Conservation (phyloP, 2,329 filamentous ascomycete genomes). For the Nakataea oryzae region DNA sequence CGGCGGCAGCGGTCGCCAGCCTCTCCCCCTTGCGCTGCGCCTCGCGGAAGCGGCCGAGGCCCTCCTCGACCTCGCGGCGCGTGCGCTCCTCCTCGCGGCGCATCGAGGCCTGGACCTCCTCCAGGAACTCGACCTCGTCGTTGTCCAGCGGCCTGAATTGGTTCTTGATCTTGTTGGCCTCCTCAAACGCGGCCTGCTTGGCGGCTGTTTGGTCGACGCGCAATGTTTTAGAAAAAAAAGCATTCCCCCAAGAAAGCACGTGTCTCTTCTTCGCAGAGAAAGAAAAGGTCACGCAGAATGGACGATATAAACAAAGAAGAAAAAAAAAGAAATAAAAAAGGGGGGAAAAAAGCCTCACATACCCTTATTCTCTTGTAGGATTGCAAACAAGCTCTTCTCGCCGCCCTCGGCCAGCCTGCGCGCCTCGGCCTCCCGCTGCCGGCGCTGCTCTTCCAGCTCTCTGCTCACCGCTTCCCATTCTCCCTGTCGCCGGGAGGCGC, state of each 20-base stretch:
- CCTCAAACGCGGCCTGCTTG: conserved; percentile 75
- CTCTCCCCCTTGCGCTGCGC: conserved; percentile 25
- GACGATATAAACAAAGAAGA: not conserved
- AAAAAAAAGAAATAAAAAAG: conserved; percentile 5
- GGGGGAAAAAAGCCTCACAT: conserved; percentile 1
- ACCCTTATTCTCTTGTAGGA: conserved; percentile 77
- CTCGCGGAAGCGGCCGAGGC: conserved; percentile 43
- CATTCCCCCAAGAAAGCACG: too few species aligned
- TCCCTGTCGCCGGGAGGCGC: conserved; percentile 13
- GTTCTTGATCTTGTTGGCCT: conserved; percentile 59
- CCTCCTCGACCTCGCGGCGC: conserved; percentile 44
- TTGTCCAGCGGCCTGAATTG: conserved; percentile 72
- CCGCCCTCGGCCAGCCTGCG: conserved; percentile 28
- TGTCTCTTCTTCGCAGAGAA: not conserved
- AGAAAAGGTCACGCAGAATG: not conserved
- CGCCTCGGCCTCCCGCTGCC: conserved; percentile 39
- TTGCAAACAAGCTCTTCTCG: conserved; percentile 60
- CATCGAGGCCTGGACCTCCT: conserved; percentile 40
- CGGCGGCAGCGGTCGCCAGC: not conserved
- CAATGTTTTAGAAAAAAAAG: too few species aligned
- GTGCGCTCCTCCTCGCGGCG: conserved; percentile 43
- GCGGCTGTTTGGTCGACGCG: conserved; percentile 56
- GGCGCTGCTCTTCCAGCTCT: conserved; percentile 52
- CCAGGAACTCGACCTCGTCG: conserved; percentile 68
- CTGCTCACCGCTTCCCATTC: conserved; percentile 57